Evolutionary conservation across 2,329 filamentous ascomycete species (phyloP).

Genomic region (Penicillium brasilianum): DNA sequence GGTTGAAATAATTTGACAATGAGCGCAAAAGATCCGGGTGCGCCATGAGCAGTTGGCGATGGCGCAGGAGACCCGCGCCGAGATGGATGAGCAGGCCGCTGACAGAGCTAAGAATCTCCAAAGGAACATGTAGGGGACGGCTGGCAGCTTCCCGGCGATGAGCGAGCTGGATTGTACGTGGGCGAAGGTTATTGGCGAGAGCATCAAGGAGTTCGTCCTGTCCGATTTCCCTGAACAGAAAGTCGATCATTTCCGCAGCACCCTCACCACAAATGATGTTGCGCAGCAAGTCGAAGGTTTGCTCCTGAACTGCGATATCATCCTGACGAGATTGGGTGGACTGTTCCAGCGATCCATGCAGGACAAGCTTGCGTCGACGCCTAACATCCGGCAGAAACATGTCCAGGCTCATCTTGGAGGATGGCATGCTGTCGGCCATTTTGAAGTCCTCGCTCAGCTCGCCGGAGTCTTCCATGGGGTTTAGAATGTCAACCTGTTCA

Average conservation of each 20-base stretch:
- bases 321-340: slow-evolving; percentile 72
- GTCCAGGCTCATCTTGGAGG: slow-evolving; percentile 47
- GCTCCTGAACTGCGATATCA: slow-evolving; percentile 85
- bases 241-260: slow-evolving; percentile 76
- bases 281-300: slow-evolving; percentile 84
- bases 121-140: slow-evolving; percentile 41
- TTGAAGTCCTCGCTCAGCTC: slow-evolving; percentile 41
- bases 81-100: slow-evolving; percentile 87
- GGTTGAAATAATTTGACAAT: slow-evolving; percentile 73
- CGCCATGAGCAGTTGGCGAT: slow-evolving; percentile 76
- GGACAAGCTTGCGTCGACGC: slow-evolving; percentile 47
- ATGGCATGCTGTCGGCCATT: slow-evolving; percentile 45
- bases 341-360: slow-evolving; percentile 71
- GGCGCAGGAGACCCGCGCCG: slow-evolving; percentile 77
- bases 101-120: slow-evolving; percentile 75
- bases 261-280: slow-evolving; percentile 78
- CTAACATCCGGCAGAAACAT: slow-evolving; percentile 47
- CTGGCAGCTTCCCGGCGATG: slow-evolving; percentile 39
- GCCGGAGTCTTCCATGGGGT: slow-evolving; percentile 50
- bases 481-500: slow-evolving; percentile 64
- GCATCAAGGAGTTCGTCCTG: slow-evolving; percentile 80
- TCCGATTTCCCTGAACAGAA: slow-evolving; percentile 76
- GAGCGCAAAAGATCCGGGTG: slow-evolving; percentile 77
- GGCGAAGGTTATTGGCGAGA: slow-evolving; percentile 75
- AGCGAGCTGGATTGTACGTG: slow-evolving; percentile 45